Evolutionary conservation across 108 stramenopile genomes (phyloP).

Genomic region (Pseudonitzschia multiseries): DNA sequence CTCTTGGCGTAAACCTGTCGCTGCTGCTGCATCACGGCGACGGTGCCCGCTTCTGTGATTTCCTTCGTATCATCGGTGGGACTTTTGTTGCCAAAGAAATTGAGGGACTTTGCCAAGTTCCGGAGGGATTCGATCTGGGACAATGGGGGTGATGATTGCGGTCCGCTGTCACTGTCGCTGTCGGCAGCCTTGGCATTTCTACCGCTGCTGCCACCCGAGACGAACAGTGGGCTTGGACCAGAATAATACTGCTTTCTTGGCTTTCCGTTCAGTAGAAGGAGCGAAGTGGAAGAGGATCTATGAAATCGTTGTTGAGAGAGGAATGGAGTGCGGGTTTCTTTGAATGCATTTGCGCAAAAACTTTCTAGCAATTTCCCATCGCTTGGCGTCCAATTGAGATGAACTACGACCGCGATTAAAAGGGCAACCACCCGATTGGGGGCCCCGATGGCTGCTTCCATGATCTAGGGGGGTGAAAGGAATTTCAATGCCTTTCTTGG

Average conservation of each 20-base stretch:
- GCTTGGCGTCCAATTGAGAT: too few relatives aligned
- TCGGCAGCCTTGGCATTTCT: background rate
- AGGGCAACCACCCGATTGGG: too few relatives aligned
- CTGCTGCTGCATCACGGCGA: background rate
- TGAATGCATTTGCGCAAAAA: background rate
- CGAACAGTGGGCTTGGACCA: background rate
- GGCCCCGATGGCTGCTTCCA: background rate
- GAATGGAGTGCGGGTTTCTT: background rate
- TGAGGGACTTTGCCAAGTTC: constrained; percentile 4
- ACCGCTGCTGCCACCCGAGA: background rate
- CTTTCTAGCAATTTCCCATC: too few relatives aligned
- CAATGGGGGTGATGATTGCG: background rate
- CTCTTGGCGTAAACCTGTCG: background rate
- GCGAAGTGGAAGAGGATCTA: background rate
- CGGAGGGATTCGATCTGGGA: constrained; percentile 11
- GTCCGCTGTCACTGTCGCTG: background rate
- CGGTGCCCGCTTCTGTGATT: background rate
- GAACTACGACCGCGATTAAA: too few relatives aligned
- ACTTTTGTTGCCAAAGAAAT: background rate
- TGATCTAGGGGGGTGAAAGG: too few relatives aligned
- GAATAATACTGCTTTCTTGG: background rate
- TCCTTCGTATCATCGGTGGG: background rate
- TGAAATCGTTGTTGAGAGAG: background rate
- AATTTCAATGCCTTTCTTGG: too few relatives aligned
- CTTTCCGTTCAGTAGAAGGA: background rate